These are phyloP conservation scores for Leishmania arabica DNA, from an alignment of 208 protist species.

Conservation along the genomic window DNA sequence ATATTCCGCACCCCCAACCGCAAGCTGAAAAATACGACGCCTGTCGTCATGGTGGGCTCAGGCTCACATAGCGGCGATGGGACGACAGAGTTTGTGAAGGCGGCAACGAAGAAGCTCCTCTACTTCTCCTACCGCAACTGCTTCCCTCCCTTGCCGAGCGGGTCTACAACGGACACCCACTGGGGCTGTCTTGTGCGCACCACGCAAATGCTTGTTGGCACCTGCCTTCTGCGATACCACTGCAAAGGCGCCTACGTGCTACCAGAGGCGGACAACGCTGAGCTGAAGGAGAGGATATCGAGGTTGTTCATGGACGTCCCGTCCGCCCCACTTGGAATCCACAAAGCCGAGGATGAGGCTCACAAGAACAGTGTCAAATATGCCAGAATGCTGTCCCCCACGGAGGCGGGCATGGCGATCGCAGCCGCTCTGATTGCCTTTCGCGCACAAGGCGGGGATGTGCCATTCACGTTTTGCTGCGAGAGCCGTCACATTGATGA, in stretches of 20 bases:
- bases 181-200: slow-evolving; percentile 93
- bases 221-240: slow-evolving; percentile 12
- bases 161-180: slow-evolving; percentile 67
- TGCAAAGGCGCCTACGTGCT: slow-evolving; percentile 22
- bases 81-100: slow-evolving; percentile 35
- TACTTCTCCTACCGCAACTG: slow-evolving; percentile 88
- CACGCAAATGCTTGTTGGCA: slow-evolving; percentile 2
- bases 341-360: slow-evolving; percentile 53
- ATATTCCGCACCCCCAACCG: slow-evolving; percentile 16
- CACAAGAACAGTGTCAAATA: slow-evolving; percentile 46
- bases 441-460: slow-evolving; percentile 24
- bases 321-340: slow-evolving; percentile 69
- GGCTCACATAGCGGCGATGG: slow-evolving; percentile 39
- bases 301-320: slow-evolving; percentile 67
- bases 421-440: slow-evolving; percentile 23
- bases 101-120: slow-evolving; percentile 39
- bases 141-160: slow-evolving; percentile 60
- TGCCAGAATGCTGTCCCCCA: slow-evolving; percentile 63
- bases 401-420: slow-evolving; percentile 44
- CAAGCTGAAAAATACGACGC: slow-evolving; percentile 20
- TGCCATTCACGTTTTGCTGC: slow-evolving; percentile 39
- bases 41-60: slow-evolving; percentile 39
- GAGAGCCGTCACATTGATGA: slow-evolving; percentile 36
- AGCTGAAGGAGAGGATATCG: slow-evolving; percentile 21
- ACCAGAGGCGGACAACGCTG: slow-evolving; percentile 20